Percentiles rank a stretch among this genome's conserved stretches.
phyloP scores from a whole-genome alignment of 108 stramenopile genomes.

The Craspedostauros australis region DNA sequence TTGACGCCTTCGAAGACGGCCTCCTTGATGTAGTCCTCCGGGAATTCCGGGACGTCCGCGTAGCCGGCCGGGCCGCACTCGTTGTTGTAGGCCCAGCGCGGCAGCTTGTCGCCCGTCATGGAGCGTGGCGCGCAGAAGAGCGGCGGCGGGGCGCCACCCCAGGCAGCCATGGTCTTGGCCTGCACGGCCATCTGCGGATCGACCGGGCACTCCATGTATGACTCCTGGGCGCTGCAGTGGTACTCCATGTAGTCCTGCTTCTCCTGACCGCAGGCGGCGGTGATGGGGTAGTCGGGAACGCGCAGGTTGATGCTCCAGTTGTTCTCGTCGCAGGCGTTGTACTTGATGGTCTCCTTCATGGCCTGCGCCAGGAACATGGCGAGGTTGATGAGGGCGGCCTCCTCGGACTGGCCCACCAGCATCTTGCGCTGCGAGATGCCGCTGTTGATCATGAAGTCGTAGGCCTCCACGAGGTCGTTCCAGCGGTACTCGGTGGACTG shows the following conservation, averaged over 20 bases:
- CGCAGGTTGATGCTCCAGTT: conserved; percentile 37
- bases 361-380: conserved; percentile 44
- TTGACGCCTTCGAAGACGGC: too few relatives aligned
- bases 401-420: too few relatives aligned
- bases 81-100: background rate
- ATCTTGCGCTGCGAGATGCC: too few relatives aligned
- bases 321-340: conserved; percentile 47
- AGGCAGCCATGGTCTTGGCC: conserved; percentile 25
- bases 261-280: conserved; percentile 42
- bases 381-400: too few relatives aligned
- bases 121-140: conserved; percentile 21
- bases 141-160: conserved; percentile 39
- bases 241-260: conserved; percentile 36
- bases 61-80: background rate
- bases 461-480: too few relatives aligned
- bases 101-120: background rate
- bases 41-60: background rate
- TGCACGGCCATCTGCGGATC: conserved; percentile 32
- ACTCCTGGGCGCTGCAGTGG: conserved; percentile 22
- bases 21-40: too few relatives aligned
- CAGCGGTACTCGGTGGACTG: too few relatives aligned
- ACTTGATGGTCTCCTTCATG: conserved; percentile 53
- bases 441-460: too few relatives aligned
- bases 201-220: conserved; percentile 42
- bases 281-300: conserved; percentile 39